Evolutionary conservation across 164 flowering plant species (phyloP).

Genomic region (Dillenia suffruticosa): DNA sequence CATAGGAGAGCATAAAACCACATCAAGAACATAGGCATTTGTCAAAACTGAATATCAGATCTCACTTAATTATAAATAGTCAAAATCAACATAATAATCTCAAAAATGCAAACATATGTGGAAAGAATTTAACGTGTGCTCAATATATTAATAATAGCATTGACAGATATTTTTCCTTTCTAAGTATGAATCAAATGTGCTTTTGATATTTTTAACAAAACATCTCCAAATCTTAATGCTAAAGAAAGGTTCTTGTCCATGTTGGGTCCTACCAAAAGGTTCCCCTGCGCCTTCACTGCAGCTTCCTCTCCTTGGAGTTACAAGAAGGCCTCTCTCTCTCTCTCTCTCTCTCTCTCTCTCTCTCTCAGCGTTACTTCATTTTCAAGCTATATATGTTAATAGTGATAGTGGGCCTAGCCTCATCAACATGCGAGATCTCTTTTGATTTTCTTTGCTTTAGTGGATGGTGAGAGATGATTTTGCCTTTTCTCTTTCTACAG

Average conservation of each 20-base stretch:
- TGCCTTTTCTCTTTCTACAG: constrained; percentile 29
- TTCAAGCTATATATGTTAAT: constrained; percentile 16
- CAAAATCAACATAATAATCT: no score
- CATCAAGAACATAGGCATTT: no score
- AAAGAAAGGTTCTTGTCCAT: constrained; percentile 10
- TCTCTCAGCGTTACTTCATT: constrained; percentile 18
- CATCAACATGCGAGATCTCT: constrained; percentile 39
- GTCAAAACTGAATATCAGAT: no score
- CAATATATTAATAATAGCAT: no score
- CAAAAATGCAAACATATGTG: no score
- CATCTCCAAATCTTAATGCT: not conserved
- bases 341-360: not conserved
- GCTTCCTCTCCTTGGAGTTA: constrained; percentile 16
- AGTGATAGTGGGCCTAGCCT: constrained; percentile 26
- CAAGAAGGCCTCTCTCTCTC: not conserved
- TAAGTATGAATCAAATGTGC: no score
- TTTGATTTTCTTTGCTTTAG: constrained; percentile 36
- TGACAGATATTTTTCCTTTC: no score
- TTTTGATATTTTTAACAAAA: no score
- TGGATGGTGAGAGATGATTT: constrained; percentile 33
- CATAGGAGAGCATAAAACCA: no score
- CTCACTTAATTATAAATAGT: no score
- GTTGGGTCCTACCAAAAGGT: constrained; percentile 12
- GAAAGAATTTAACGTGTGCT: no score
- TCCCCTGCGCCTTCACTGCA: constrained; percentile 7